Evolutionary conservation across 139 green algal genomes (phyloP).

Genomic region (Chlamydomonas sp.): DNA sequence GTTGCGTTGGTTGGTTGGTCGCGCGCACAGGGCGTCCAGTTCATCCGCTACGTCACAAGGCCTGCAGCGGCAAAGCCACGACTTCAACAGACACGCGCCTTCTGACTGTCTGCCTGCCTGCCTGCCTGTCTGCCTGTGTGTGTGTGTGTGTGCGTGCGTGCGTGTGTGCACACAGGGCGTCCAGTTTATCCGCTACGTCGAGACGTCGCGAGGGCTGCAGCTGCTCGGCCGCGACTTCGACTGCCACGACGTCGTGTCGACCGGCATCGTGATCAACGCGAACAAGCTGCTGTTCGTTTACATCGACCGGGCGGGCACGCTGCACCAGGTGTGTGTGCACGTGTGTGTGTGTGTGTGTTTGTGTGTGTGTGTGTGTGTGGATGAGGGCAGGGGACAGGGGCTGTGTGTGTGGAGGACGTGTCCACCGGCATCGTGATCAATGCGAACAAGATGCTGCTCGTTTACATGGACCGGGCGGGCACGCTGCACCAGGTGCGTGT

Average conservation of each 20-base stretch:
- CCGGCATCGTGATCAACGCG: slow-evolving; percentile 71
- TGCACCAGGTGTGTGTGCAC: slow-evolving; percentile 20
- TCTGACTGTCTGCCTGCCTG: too few relatives aligned
- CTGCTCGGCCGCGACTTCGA: slow-evolving; percentile 67
- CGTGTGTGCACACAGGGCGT: slow-evolving; percentile 1
- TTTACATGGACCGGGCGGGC: neutral
- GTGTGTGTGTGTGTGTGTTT: too few relatives aligned
- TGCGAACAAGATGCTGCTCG: neutral
- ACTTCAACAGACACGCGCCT: slow-evolving; percentile 63
- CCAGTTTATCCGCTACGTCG: slow-evolving; percentile 11
- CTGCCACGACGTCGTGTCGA: slow-evolving; percentile 31
- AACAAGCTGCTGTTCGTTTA: slow-evolving; percentile 35
- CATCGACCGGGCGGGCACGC: slow-evolving; percentile 22
- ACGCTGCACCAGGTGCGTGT: too few relatives aligned
- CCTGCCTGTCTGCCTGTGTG: too few relatives aligned
- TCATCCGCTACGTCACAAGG: neutral
- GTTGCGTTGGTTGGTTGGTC: too few relatives aligned
- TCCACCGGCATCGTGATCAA: neutral
- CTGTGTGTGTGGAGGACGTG: neutral
- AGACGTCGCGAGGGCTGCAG: neutral
- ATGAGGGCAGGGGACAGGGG: too few relatives aligned
- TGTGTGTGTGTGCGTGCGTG: slow-evolving; percentile 16
- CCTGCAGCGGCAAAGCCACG: slow-evolving; percentile 39
- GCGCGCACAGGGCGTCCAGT: slow-evolving; percentile 9
- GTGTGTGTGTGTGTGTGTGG: too few relatives aligned